Evolutionary conservation across 2,329 filamentous ascomycete genomes (phyloP).

Genomic region (Geosmithia putterillii): DNA sequence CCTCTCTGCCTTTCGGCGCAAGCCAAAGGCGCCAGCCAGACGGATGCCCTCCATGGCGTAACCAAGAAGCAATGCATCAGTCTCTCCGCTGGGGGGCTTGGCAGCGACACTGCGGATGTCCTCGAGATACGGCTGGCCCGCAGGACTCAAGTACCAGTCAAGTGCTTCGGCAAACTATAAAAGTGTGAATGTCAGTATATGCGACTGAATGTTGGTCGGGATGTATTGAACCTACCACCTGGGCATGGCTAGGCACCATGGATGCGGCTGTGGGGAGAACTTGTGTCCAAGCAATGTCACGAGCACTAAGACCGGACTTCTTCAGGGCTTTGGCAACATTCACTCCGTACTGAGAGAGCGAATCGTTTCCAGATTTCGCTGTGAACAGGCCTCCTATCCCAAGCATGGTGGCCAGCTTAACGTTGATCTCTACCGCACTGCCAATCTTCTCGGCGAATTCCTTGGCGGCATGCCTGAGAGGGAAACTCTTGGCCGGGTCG

Average conservation of each 20-base stretch:
- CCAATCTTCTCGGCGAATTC: conserved; percentile 48
- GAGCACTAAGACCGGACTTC: conserved; percentile 46
- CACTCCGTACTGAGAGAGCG: conserved; percentile 50
- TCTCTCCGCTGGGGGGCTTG: conserved; percentile 38
- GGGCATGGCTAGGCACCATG: conserved; percentile 58
- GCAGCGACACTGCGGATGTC: conserved; percentile 50
- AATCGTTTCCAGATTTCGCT: conserved; percentile 34
- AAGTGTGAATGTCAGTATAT: conserved; percentile 3
- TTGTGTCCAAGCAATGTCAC: conserved; percentile 60
- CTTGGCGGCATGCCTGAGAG: conserved; percentile 44
- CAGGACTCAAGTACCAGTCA: conserved; percentile 56
- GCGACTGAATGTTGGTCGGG: background rate
- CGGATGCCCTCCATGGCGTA: conserved; percentile 64
- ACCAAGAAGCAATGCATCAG: conserved; percentile 51
- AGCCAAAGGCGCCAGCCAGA: conserved; percentile 49
- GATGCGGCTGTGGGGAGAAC: conserved; percentile 55
- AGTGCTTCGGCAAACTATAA: conserved; percentile 57
- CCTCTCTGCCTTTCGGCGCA: conserved; percentile 42
- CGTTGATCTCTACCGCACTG: conserved; percentile 48
- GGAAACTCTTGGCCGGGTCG: conserved; percentile 55
- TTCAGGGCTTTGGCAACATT: conserved; percentile 53
- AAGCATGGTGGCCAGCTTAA: conserved; percentile 40
- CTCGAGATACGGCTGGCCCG: conserved; percentile 41
- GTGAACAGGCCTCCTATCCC: conserved; percentile 35
- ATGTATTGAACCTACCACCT: conserved; percentile 35